A percentile compares a stretch with the other conserved stretches of the same genome.
Conservation (phyloP, 2,329 filamentous ascomycete genomes). For the Rachicladosporium sp. region DNA sequence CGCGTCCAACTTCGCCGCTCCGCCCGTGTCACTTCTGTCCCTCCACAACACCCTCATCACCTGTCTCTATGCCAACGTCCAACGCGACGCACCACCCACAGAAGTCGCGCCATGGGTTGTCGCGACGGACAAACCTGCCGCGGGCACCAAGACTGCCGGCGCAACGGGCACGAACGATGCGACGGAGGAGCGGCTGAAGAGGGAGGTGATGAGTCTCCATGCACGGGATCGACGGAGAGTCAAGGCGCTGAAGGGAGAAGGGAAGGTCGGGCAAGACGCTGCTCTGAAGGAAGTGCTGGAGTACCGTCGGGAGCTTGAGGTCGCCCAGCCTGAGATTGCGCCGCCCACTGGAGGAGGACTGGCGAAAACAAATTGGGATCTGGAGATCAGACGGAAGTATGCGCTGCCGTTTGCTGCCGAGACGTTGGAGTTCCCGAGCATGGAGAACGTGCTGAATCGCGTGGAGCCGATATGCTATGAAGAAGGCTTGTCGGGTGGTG, state of each 20-base stretch:
- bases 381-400: slow-evolving; percentile 54
- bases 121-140: slow-evolving; percentile 59
- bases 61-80: slow-evolving; percentile 46
- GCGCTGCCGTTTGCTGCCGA: slow-evolving; percentile 48
- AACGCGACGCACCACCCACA: slow-evolving; percentile 45
- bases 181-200: slow-evolving; percentile 50
- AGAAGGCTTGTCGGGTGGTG: slow-evolving; percentile 41
- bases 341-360: slow-evolving; percentile 13
- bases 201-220: slow-evolving; percentile 51
- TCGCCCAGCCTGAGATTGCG: slow-evolving; percentile 12
- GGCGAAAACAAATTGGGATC: slow-evolving; percentile 43
- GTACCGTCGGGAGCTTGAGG: slow-evolving; percentile 18
- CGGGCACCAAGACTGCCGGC: slow-evolving; percentile 48
- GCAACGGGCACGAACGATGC: slow-evolving; percentile 44
- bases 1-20: slow-evolving; percentile 9
- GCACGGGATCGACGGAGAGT: slow-evolving; percentile 46
- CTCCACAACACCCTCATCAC: slow-evolving; percentile 51
- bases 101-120: slow-evolving; percentile 53
- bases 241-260: slow-evolving; percentile 19
- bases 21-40: slow-evolving; percentile 25
- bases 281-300: slow-evolving; percentile 15
- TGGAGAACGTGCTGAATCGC: slow-evolving; percentile 43
- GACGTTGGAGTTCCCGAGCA: slow-evolving; percentile 50
- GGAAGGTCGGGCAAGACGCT: slow-evolving; percentile 5
- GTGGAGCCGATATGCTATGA: slow-evolving; percentile 57